phyloP scores from a whole-genome alignment of 176 grass and related monocot genomes.

The Rhynchospora breviuscula region DNA sequence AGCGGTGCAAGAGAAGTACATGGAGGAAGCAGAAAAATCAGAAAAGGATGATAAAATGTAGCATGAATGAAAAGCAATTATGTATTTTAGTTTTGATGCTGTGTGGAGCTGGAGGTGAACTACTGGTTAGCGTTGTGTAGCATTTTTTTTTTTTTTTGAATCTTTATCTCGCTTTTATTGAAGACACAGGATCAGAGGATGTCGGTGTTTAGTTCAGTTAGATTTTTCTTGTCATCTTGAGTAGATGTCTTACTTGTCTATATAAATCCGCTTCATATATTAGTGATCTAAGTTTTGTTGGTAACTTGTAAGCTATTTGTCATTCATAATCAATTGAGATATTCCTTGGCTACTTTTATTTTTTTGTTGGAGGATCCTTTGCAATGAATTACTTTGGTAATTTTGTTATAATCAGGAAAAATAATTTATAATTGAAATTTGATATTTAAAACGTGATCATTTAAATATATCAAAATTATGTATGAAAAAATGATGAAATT shows the following conservation, averaged over 20 bases:
- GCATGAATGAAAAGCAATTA: background rate
- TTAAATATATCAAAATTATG: no score
- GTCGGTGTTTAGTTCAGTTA: background rate
- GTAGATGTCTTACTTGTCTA: background rate
- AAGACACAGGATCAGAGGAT: background rate
- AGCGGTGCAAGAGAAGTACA: slow-evolving; percentile 91
- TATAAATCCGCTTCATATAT: background rate
- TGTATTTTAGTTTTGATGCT: background rate
- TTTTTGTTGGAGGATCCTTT: background rate
- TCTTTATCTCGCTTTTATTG: background rate
- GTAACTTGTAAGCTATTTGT: background rate
- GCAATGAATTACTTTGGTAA: background rate
- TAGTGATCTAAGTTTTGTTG: background rate
- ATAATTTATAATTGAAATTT: background rate
- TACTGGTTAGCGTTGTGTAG: background rate
- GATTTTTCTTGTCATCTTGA: background rate
- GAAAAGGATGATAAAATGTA: slow-evolving; percentile 29
- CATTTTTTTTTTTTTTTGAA: background rate
- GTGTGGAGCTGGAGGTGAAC: background rate
- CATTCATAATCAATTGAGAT: background rate
- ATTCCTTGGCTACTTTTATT: background rate
- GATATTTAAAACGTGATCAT: background rate
- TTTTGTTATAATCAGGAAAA: background rate
- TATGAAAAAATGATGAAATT: background rate
- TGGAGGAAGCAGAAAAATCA: slow-evolving; percentile 60